phyloP scores from a whole-genome alignment of 345 rosid genomes.

The Brassica rapa region DNA sequence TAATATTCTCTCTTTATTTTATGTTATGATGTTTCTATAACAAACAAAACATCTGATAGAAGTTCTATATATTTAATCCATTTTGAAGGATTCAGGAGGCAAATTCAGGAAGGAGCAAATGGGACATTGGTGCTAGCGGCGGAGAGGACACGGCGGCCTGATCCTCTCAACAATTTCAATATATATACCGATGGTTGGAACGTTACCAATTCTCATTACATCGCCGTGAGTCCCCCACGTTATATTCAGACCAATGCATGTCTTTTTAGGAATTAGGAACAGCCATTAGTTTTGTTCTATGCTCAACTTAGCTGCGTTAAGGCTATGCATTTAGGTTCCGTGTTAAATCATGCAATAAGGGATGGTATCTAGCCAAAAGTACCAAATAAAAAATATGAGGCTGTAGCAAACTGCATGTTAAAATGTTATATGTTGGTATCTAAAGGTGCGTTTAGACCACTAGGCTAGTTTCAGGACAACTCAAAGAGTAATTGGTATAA shows the following conservation, averaged over 20 bases:
- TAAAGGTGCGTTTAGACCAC: background rate
- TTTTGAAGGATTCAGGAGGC: slow-evolving; percentile 34
- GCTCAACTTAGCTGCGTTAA: background rate
- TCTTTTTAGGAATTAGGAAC: background rate
- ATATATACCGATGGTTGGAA: slow-evolving; percentile 79
- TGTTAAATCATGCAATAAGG: background rate
- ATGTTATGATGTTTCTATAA: background rate
- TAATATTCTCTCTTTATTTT: background rate
- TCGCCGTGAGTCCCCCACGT: slow-evolving; percentile 53
- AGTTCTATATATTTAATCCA: background rate
- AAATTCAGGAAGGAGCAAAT: slow-evolving; percentile 33
- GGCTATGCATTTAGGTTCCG: background rate
- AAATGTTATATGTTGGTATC: background rate
- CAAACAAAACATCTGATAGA: background rate
- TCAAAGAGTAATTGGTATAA: background rate
- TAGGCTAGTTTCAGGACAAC: background rate
- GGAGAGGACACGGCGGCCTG: slow-evolving; percentile 62
- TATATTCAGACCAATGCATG: background rate
- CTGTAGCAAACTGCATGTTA: background rate
- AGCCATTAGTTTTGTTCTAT: background rate
- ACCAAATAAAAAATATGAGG: too few species aligned
- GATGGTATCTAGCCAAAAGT: background rate
- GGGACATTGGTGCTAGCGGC: slow-evolving; percentile 59
- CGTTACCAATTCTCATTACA: slow-evolving; percentile 59
- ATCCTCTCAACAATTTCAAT: slow-evolving; percentile 59